Percentiles rank a stretch among this genome's conserved stretches.
These are phyloP conservation scores for Tricholoma furcatifolium DNA, from an alignment of 768 basidiomycete genomes.

Conservation along the genomic window DNA sequence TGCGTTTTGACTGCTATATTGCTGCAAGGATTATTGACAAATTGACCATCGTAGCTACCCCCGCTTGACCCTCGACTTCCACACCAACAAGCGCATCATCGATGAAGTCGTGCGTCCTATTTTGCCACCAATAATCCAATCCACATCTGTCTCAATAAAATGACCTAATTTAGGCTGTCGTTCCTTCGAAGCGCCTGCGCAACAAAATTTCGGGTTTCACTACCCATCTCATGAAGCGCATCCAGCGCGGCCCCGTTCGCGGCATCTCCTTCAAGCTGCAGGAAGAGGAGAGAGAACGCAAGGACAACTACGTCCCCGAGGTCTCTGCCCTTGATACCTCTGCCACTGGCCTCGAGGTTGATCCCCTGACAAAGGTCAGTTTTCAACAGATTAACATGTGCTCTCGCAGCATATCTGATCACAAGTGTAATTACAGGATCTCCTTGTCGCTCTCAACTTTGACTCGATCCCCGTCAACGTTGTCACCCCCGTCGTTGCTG, in stretches of 20 bases:
- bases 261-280: constrained; percentile 99
- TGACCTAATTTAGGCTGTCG: constrained; percentile 61
- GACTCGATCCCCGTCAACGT: constrained; percentile 83
- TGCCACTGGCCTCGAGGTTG: constrained; percentile 77
- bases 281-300: constrained; percentile 98
- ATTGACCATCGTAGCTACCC: constrained; percentile 69
- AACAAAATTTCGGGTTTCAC: constrained; percentile 99
- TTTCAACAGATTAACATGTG: neutral
- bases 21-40: constrained; percentile 1
- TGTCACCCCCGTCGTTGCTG: constrained; percentile 59
- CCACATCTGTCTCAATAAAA: neutral
- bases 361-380: constrained; percentile 90
- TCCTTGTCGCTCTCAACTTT: constrained; percentile 91
- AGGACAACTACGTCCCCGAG: constrained; percentile 99
- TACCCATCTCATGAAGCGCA: constrained; percentile 99
- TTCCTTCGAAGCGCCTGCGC: constrained; percentile 97
- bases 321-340: constrained; percentile 91
- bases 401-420: neutral
- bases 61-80: constrained; percentile 97
- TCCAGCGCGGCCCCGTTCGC: constrained; percentile 96
- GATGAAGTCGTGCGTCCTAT: constrained; percentile 79
- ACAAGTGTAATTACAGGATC: constrained; percentile 57
- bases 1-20: constrained; percentile 37
- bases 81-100: constrained; percentile 99
- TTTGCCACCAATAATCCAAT: no score